Percentiles rank a stretch among this genome's conserved stretches.
phyloP scores from a whole-genome alignment of 345 rosid genomes.

The Passiflora organensis region DNA sequence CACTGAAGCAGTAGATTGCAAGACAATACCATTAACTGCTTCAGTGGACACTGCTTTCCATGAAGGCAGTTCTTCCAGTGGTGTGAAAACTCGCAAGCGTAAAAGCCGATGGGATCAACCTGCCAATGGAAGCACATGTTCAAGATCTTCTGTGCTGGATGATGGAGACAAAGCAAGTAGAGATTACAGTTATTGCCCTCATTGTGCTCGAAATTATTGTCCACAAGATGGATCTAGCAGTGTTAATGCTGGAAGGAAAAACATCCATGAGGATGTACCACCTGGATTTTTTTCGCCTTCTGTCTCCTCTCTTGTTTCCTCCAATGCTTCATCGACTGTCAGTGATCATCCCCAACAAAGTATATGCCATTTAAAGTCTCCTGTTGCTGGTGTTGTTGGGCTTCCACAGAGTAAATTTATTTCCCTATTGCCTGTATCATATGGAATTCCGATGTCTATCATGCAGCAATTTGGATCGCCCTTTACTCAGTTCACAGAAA shows the following conservation, averaged over 20 bases:
- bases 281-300: slow-evolving; percentile 75
- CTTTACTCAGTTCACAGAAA: slow-evolving; percentile 32
- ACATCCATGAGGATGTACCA: slow-evolving; percentile 56
- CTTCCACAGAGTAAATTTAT: slow-evolving; percentile 54
- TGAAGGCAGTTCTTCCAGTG: slow-evolving; percentile 35
- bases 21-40: slow-evolving; percentile 29
- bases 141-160: slow-evolving; percentile 15
- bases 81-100: slow-evolving; percentile 60
- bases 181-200: slow-evolving; percentile 16
- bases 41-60: slow-evolving; percentile 35
- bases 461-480: slow-evolving; percentile 60
- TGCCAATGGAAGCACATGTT: slow-evolving; percentile 27
- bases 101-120: slow-evolving; percentile 99
- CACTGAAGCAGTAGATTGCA: slow-evolving; percentile 42
- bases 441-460: slow-evolving; percentile 71
- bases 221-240: slow-evolving; percentile 20
- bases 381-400: slow-evolving; percentile 36
- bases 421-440: slow-evolving; percentile 64
- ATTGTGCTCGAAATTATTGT: slow-evolving; percentile 14
- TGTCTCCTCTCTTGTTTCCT: slow-evolving; percentile 23
- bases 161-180: slow-evolving; percentile 16
- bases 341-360: slow-evolving; percentile 23
- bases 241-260: slow-evolving; percentile 28
- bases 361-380: slow-evolving; percentile 17
- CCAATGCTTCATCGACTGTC: slow-evolving; percentile 31